Conservation (phyloP, 257 asterid species). For the Primulina eburnea region DNA sequence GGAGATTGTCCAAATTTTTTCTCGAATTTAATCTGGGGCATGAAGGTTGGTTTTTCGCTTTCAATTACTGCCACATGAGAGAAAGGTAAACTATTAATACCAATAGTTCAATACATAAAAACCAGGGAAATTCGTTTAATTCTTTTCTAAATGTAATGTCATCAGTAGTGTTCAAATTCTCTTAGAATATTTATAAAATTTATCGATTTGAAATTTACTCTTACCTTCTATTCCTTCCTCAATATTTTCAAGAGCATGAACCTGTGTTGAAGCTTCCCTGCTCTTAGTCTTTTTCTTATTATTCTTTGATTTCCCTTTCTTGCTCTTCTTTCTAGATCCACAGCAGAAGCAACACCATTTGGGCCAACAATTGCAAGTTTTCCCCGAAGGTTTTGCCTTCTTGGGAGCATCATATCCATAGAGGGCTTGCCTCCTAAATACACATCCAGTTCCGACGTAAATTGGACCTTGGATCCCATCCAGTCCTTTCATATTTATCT, state of each 20-base stretch:
- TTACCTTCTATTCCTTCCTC: conserved; percentile 95
- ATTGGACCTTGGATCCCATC: conserved; percentile 99
- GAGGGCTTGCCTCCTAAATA: conserved; percentile 91
- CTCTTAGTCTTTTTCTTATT: conserved; percentile 63
- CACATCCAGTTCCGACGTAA: conserved; percentile 96
- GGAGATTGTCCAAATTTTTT: conserved; percentile 95
- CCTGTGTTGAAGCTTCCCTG: conserved; percentile 71
- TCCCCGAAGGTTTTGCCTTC: conserved; percentile 83
- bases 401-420: conserved; percentile 93
- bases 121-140: neutral
- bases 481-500: conserved; percentile 97
- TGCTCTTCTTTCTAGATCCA: conserved; percentile 57
- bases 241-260: conserved; percentile 94
- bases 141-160: neutral
- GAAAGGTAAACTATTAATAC: neutral
- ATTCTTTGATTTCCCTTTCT: conserved; percentile 58
- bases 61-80: conserved; percentile 60
- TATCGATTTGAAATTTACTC: conserved; percentile 8
- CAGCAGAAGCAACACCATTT: conserved; percentile 69
- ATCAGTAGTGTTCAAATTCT: neutral
- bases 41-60: conserved; percentile 65
- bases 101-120: neutral
- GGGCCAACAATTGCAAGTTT: conserved; percentile 95
- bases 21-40: conserved; percentile 86
- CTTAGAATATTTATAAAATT: neutral